Evolutionary conservation across 169 alveolate genomes (phyloP).

Genomic region (Plasmodium adleri): DNA sequence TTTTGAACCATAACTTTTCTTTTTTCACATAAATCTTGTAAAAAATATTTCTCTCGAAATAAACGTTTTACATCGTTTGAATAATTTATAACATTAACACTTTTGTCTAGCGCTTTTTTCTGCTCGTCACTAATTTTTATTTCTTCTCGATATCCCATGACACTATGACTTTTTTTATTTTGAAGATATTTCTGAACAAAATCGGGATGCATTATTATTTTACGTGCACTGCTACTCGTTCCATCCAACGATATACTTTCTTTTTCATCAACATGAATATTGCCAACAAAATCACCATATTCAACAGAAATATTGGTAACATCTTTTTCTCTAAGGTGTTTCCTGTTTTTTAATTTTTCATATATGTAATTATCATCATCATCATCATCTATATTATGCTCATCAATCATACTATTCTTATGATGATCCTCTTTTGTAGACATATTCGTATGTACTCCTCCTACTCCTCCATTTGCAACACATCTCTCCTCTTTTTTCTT

Average conservation of each 20-base stretch:
- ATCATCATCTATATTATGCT: no score
- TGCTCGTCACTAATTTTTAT: conserved; percentile 35
- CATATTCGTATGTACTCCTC: no score
- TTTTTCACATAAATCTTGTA: conserved; percentile 75
- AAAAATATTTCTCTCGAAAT: conserved; percentile 35
- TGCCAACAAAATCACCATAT: not conserved
- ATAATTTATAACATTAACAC: conserved; percentile 10
- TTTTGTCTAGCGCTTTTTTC: conserved; percentile 12
- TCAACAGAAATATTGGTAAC: not conserved
- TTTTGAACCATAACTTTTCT: conserved; percentile 45
- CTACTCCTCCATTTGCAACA: no score
- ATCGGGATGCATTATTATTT: conserved; percentile 9
- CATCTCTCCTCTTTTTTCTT: no score
- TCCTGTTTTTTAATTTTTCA: no score
- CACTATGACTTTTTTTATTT: conserved; percentile 11
- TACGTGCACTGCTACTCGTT: conserved; percentile 1
- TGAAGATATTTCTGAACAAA: not conserved
- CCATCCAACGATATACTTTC: not conserved
- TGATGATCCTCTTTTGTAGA: no score
- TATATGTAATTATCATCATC: no score
- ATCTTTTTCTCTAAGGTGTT: not conserved
- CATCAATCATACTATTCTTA: no score
- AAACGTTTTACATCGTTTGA: conserved; percentile 34
- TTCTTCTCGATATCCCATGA: conserved; percentile 6
- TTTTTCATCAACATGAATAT: not conserved